phyloP scores from a whole-genome alignment of 495 filamentous ascomycete genomes.

The Elasticomyces elasticus region DNA sequence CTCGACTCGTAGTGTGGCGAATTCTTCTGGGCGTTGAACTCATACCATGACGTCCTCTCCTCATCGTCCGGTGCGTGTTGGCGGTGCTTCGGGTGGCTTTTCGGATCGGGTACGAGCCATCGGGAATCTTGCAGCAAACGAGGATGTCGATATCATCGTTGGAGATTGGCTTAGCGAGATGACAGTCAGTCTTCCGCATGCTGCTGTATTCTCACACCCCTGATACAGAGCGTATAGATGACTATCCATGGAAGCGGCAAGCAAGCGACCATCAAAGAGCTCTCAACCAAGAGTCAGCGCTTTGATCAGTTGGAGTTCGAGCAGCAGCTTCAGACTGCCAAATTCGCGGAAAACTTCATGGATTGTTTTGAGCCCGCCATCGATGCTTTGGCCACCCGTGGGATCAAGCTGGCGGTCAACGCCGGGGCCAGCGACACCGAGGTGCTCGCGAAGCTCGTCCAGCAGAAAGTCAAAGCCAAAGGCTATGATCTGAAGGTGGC shows the following conservation, averaged over 20 bases:
- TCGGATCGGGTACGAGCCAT: slow-evolving; percentile 24
- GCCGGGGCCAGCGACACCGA: slow-evolving; percentile 27
- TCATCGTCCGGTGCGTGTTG: background rate
- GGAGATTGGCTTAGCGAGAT: slow-evolving; percentile 1
- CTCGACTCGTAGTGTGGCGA: too few relatives aligned
- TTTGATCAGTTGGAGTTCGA: slow-evolving; percentile 1
- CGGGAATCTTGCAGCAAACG: slow-evolving; percentile 17
- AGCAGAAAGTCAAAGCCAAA: slow-evolving; percentile 15
- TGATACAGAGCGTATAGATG: slow-evolving; percentile 4
- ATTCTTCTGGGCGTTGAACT: too few relatives aligned
- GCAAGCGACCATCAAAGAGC: slow-evolving; percentile 15
- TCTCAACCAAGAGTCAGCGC: background rate
- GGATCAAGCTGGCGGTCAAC: slow-evolving; percentile 28
- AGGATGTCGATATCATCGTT: slow-evolving; percentile 16
- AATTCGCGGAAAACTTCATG: slow-evolving; percentile 21
- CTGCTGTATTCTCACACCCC: background rate
- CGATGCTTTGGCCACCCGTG: slow-evolving; percentile 15
- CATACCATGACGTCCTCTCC: background rate
- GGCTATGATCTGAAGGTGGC: slow-evolving; percentile 24
- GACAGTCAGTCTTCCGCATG: background rate
- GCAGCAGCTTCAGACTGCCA: slow-evolving; percentile 13
- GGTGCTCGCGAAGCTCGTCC: slow-evolving; percentile 23
- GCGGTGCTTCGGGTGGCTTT: slow-evolving; percentile 10
- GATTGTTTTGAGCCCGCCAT: slow-evolving; percentile 25
- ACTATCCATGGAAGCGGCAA: slow-evolving; percentile 26